Base-by-base conservation (phyloP, 805 yeast species). In the Sugiyamaella smithiae region DNA sequence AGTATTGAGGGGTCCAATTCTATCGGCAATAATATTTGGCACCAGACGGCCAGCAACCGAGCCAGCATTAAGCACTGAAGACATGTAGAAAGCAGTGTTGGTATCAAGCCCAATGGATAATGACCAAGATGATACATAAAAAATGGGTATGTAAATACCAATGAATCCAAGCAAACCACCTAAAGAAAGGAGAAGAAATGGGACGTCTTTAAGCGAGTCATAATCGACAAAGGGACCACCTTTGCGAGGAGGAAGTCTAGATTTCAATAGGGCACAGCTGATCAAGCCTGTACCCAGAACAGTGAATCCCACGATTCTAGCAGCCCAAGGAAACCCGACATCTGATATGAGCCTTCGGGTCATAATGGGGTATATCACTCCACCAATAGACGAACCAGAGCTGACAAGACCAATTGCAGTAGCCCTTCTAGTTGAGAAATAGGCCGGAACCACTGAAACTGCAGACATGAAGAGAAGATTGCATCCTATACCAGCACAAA, bases 301-400 rank as follows among this genome's bases (percentile, higher is more conserved):
- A 29, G 75, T 58, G 51, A 77, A 68, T 0, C 75, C 74, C 44
- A 75, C 58, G 3, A 66, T 59, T 50, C 81, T 62, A 33, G 74
- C 64, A 9, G 76, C 71, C 78, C 80, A 76, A 14, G 64, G 64
- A 54, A 71, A 77, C 1, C 80, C 81, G 20, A 74, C 62, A n/a
- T 58, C 54, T 8, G 56, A 53, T 43, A 72, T 71, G 43, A 76
- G 59, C 9, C 58, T 57, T 43, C 73, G 67, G 17, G 75, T 63
- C 67, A 75, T 66, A 32, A 77, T 60, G 22, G 80, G 78, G 55
- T 73, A 73, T 28, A 72, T 48, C 52, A 73, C 60, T 8, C 80
- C 78, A 4, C 81, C 81, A 8, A 77, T 56, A 4, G 78, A 70
- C 0, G 79, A 75, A 4, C 79, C 79, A 19, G 70, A 60, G 1